Base-by-base conservation (phyloP, 371 early-diverging fungal species). In the Capillidium rhysosporum region DNA sequence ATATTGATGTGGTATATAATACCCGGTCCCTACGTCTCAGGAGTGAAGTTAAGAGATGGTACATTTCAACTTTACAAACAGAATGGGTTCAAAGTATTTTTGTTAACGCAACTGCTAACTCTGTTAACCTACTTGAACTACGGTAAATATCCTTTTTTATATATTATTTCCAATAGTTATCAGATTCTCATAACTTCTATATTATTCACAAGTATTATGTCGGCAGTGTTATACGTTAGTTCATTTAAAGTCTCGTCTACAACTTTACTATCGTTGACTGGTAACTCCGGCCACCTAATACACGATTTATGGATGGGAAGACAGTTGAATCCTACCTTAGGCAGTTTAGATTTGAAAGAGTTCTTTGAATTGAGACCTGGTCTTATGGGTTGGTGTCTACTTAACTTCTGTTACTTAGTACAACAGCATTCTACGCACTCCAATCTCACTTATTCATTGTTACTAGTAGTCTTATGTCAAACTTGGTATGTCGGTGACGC, bases 341-440 rank as follows among this genome's bases (percentile, higher is more conserved):
- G 77, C 28, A 57, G 69, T 3, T 79, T 93, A 49, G 93, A 95
- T 62, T 68, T 92, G 69, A 95, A 95, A 71, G 86, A 82, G 66
- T 83, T 93, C 58, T 77, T 77, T 39, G 92, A 92, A 71, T 74
- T 92, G 54, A 73, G 94, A 29, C 89, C 92, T 24, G 91, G 91
- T 0, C 65, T 91, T 47, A 70, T 92, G 49, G 84, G 84, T 55
- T 86, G 88, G 89, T 52, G 78, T 46, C 54, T 82, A 30, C 57
- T 89, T 48, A 77, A 92, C 68, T 58, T 80, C 45, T 75, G 80
- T 59, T 74, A 81, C 68, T 77, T 82, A 26, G 67, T 77, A 57
- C 75, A 77, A 58, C 93, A 95, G 64, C 84, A 83, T 63, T 61
- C 64, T 12, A 63, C 60, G 9, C 40, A 40, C 12, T 75, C 77